These are phyloP conservation scores for Albizia julibrissin DNA, from an alignment of 306 rosid species.

Conservation along the genomic window DNA sequence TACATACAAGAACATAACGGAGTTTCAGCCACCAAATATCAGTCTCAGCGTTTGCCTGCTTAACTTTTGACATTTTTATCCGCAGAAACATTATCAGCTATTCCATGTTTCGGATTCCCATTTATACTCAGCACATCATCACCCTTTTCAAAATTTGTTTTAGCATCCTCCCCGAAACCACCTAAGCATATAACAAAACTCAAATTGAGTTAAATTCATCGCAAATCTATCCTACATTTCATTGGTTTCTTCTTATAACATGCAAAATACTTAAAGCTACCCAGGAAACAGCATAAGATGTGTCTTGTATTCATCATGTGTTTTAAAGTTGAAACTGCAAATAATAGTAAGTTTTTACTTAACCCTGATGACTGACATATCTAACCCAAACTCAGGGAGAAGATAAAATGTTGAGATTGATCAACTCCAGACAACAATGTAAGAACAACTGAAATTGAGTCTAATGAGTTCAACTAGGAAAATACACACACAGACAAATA, in stretches of 20 bases:
- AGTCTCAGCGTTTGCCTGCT: constrained; percentile 41
- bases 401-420: neutral
- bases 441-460: constrained; percentile 11
- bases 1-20: constrained; percentile 81
- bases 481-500: constrained; percentile 18
- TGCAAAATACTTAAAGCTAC: neutral
- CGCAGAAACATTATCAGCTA: constrained; percentile 32
- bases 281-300: neutral
- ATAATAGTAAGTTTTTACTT: constrained; percentile 1
- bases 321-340: constrained; percentile 6
- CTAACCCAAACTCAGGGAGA: neutral
- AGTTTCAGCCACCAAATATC: constrained; percentile 81
- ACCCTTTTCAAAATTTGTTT: constrained; percentile 28
- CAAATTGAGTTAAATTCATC: constrained; percentile 32
- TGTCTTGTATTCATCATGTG: neutral
- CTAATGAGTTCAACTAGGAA: constrained; percentile 12
- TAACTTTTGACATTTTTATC: constrained; percentile 34
- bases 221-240: constrained; percentile 19
- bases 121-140: constrained; percentile 30
- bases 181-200: constrained; percentile 58
- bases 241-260: constrained; percentile 24
- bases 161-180: constrained; percentile 40
- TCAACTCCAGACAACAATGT: constrained; percentile 9
- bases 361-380: neutral
- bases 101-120: constrained; percentile 41